Evolutionary conservation across 306 rosid species (phyloP), one percentile per base, ranked within the genome.

Genomic region (Pterocarpus macrocarpus): DNA sequence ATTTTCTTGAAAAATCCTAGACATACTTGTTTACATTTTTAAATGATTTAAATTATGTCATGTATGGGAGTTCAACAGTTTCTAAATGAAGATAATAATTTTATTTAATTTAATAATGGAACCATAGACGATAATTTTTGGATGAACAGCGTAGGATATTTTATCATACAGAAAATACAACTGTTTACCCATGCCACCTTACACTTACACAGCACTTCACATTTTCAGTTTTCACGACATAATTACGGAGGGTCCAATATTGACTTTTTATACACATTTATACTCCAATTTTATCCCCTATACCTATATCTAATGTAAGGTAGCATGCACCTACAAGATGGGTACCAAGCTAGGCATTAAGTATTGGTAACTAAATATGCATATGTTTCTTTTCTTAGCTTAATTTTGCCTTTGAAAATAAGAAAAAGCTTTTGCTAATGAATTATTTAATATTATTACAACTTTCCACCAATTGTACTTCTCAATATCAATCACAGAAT

Each of bases 401-500:
- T 5, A 52, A 17, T 13, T 52, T 47, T 47, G 53, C 53, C 11
- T 1, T 13, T 15, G 22, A 14, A 14, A 4, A 15, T 14, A 5
- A 13, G 58, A 52, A 52, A 13, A 15, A 15, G 17, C 28, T 13
- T 15, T 52, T 52, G 57, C 17, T 1, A 13, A 15, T 52, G 58
- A 47, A 8, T 5, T 43, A 5, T 43, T 43, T 43, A 43, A 43
- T 22, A 22, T 22, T 22, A 22, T 17, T 77, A 32, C 35, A 38
- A 34, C 36, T 49, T 58, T 33, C 10, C 33, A 14, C 12, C 10
- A 71, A 5, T 50, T 35, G 35, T 12, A 61, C 47, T 33, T 55
- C 30, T 74, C 7, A 35, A 45, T 4, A 47, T 33, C 62, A 81
- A 30, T 30, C 12, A 65, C 58, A 72, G 16, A 61, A 64, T 39